Percentiles rank a stretch among this genome's conserved stretches.
These are phyloP conservation scores for Macrophomina tecta DNA, from an alignment of 2,329 filamentous ascomycete species.

Conservation along the genomic window DNA sequence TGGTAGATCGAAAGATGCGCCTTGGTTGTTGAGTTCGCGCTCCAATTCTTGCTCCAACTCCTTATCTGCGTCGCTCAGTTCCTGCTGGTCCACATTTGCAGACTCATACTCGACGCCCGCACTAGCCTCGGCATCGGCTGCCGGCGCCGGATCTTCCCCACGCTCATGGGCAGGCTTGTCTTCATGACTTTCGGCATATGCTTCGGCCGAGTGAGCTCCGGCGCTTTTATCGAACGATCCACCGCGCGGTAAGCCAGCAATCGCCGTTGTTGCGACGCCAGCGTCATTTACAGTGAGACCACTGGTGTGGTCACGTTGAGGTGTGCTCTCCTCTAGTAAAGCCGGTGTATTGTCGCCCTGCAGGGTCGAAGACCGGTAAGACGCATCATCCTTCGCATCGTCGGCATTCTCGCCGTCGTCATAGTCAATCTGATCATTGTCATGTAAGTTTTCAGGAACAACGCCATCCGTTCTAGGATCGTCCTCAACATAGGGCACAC, in stretches of 20 bases:
- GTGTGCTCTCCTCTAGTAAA: constrained; percentile 23
- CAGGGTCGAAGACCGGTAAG: constrained; percentile 42
- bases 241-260: not conserved
- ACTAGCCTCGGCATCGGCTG: not conserved
- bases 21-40: constrained; percentile 12
- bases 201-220: not conserved
- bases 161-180: not conserved
- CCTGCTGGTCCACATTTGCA: not conserved
- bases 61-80: constrained; percentile 1
- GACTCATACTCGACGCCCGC: not conserved
- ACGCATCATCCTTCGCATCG: constrained; percentile 30
- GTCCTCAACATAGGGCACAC: not conserved
- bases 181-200: not conserved
- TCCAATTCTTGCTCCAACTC: constrained; percentile 9
- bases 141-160: not conserved
- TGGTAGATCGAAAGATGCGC: not conserved
- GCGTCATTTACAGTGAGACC: not conserved
- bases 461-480: not conserved
- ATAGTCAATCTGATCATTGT: constrained; percentile 57
- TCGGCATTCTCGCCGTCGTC: constrained; percentile 53
- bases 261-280: not conserved
- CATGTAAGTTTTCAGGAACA: constrained; percentile 22
- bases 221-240: not conserved
- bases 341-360: constrained; percentile 39
- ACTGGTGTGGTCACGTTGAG: not conserved